Base-by-base conservation (phyloP, 1,284 basidiomycete genomes). In the Porodaedalea pini region DNA sequence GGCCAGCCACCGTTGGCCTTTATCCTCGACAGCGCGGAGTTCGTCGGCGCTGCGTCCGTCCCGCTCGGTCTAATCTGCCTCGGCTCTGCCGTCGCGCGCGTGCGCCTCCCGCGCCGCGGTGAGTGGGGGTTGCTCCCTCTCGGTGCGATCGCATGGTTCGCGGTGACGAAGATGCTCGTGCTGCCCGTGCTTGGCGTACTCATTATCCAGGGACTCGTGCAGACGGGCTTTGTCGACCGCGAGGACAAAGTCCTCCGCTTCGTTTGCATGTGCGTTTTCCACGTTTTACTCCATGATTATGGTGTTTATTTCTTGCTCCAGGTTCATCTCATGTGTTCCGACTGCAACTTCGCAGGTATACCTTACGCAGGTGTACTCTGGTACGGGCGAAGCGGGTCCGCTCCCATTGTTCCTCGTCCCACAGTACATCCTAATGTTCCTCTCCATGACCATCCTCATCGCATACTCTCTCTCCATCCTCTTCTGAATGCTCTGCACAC, bases 1-100 rank as follows among this genome's bases (percentile, higher is more conserved):
- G 87, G 86, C 0, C 78, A 83, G 59, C 88, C 90, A 1, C 90
- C 90, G 0, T 77, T 92, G 15, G 77, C 83, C 0, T 84, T 89
- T 63, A 59, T 89, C 32, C 66, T 86, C 41, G 83, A 89, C 58
- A 83, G 49, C 11, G 48, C 48, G 15, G 29, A 32, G 0, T 92
- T 92, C 65, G 75, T 92, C 15, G 90, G 90, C 1, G 82, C 72
- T 0, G 86, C 89, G 0, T 81, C 82, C 0, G 82, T 93, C 1
- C 91, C 91, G 0, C 68, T 90, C 0, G 87, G 85, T 1, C 70
- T 94, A 29, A 79, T 91, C 7, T 82, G 84, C 21, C 73, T 93
- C 1, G 92, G 92, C 0, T 84, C 85, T 0, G 84, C 86, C 0
- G 77, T 94, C 23, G 88, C 90, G 0, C 74, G 86, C 36, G 67